Base-by-base conservation (phyloP, 1,139 yeast species). In the Taiozyma onychis region DNA sequence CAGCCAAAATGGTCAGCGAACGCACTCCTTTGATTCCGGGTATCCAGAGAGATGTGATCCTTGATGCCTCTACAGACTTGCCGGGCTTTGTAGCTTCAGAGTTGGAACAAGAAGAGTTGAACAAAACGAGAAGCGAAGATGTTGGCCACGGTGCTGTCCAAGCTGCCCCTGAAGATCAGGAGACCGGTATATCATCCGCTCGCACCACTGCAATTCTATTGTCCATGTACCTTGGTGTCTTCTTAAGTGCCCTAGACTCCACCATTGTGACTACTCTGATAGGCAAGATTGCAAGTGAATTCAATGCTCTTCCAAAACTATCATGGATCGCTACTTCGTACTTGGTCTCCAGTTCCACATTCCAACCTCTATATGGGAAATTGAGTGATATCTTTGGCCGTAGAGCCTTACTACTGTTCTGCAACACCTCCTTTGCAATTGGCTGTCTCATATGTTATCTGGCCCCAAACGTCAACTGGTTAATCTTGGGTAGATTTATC, bases 351-450 rank as follows among this genome's bases (percentile, higher is more conserved):
- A 75, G 76, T 48, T 74, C 83, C 0, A 80, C 83, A 3, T 76
- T 81, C 62, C 85, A 81, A 67, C 96, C 96, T 1, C 67, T 88
- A 21, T 86, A 83, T 57, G 96, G 96, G 22, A 86, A 85, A 63
- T 66, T 88, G 43, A 81, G 89, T n/a, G 96, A 88, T 61, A 85
- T 88, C 44, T 87, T 85, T 64, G 96, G 96, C 24, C 73, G 95
- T 58, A 82, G 78, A 58, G 59, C 66, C 4, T 64, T 76, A 50
- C 66, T 80, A 34, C 55, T 79, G 9, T 62, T 75, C 41, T 76
- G 80, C 56, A 76, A 76, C 49, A 48, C 65, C 9, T 57, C 69
- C 32, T 80, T 80, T 56, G 76, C 75, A 1, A 37, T 77, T 24
- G 85, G 85, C 7, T 77, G 82, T 57, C 55, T 72, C 21, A 63